Base-by-base conservation (phyloP, 768 basidiomycete genomes). In the Rossbeevera mucosa region DNA sequence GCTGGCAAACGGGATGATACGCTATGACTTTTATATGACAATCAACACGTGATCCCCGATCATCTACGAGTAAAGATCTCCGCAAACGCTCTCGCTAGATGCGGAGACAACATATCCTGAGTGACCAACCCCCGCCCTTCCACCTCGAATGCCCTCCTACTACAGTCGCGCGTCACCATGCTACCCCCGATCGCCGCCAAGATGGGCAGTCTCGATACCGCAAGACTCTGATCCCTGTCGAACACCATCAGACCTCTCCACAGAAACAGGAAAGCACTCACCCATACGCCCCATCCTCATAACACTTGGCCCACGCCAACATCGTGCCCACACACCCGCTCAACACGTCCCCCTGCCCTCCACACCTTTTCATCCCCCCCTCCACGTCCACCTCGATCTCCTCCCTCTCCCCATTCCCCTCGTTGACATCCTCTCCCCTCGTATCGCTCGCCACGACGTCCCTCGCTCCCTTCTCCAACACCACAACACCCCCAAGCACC, bases 321-420 rank as follows among this genome's bases (percentile, higher is more conserved):
- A 96, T 82, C 2, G 92, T 82, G 0, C 94, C 96, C 9, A 93
- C 86, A 41, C 80, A 76, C 12, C 96, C 96, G 60, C 86, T 88
- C 50, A 98, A 68, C 31, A 99, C 83, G 70, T 99, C 96, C 0
- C 96, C 96, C 67, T 98, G 96, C 1, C 96, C 96, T 12, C 96
- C 95, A 61, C 92, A 94, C 50, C 96, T 75, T 72, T 95, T 95
- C 60, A 91, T 59, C 2, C 95, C 94, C 2, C 96, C 96, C 49
- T 80, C 72, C 0, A 77, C 71, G 56, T 88, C 83, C 25, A 88
- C 82, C 48, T 79, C 75, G 4, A 93, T 70, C 4, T 80, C 79
- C 61, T 87, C 83, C 51, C 75, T 74, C 0, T 73, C 76, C 58
- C 81, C 76, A 0, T 69, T 72, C 14, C 80, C 76, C 0, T 69